Evolutionary conservation across 495 filamentous ascomycete species (phyloP).

Genomic region (Neurospora intermedia): DNA sequence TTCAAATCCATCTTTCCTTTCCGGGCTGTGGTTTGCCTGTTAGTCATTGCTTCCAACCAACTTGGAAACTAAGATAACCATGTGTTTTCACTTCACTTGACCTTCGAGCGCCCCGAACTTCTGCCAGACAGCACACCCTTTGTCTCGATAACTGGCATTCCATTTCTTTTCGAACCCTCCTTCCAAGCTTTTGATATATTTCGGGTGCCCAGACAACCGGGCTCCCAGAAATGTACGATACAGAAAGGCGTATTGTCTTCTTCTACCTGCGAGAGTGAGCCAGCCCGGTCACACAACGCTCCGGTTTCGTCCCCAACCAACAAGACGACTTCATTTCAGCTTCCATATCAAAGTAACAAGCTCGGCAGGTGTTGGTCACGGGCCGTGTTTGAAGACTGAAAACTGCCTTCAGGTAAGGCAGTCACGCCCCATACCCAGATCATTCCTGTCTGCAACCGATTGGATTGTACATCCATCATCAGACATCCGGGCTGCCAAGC

Average conservation of each 20-base stretch:
- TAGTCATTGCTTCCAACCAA: not conserved
- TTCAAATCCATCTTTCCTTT: not conserved
- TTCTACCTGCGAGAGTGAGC: not conserved
- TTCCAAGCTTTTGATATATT: not conserved
- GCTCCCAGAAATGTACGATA: not conserved
- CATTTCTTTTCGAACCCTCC: not conserved
- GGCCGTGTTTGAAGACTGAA: not conserved
- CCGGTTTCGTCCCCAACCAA: not conserved
- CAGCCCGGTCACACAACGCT: not conserved
- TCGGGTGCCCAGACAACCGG: not conserved
- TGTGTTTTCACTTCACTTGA: not conserved
- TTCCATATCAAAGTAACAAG: not conserved
- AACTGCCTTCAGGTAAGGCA: not conserved
- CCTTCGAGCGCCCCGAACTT: not conserved
- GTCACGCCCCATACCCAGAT: not conserved
- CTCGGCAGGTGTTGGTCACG: not conserved
- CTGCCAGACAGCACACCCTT: not conserved
- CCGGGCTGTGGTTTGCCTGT: not conserved
- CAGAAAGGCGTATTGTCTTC: not conserved
- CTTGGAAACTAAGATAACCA: not conserved
- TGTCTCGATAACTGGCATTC: not conserved
- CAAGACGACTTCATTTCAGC: not conserved
- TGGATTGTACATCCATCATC: not conserved
- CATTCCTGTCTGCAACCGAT: not conserved
- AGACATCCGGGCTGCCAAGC: not conserved